Evolutionary conservation across 257 asterid species (phyloP), one percentile per base, ranked within the genome.

Genomic region (Ilex asprella): DNA sequence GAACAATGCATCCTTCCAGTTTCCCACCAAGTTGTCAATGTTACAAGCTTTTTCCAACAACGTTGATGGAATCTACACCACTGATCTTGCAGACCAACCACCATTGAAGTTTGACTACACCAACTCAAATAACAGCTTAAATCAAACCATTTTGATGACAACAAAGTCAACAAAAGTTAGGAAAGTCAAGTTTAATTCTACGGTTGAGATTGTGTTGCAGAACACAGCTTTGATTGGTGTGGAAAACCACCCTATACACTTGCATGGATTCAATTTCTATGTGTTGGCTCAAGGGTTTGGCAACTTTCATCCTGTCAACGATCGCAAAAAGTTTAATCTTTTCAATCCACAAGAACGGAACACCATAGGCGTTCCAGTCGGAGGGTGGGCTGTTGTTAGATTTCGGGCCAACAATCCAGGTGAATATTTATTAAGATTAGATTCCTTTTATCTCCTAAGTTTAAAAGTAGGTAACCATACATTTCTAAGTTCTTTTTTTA

Each of bases 201-300:
- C 73, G 3, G 32, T 68, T 11, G 62, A 68, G 44, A 31, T 68
- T n/a, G 73, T 68, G 15, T 31, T 68, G 2, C 73, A 68, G 27
- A 55, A 68, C 49, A 61, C 73, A 2, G 66, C 67, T 12, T 16
- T 61, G 2, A 2, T 60, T 0, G 35, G 39, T 9, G 27, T 52
- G 2, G 73, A 68, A 30, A 54, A 31, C 9, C 67, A 61, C 30
- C 63, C 73, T 0, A 68, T 61, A 12, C 73, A 68, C 21, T 61
- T 68, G 59, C 73, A 68, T 31, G 73, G 63, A 31, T 55, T 55
- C 43, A 61, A 61, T 15, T 68, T 55, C 10, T 7, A 60, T 9
- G 61, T 68, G 4, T 61, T 68, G 51, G 67, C 73, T n/a, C 62
- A 54, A 29, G 73, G 62, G 31, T 68, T 60, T 53, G 73, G 73